Evolutionary conservation across 495 filamentous ascomycete species (phyloP), one percentile per base, ranked within the genome.

Genomic region (Lasiosphaeria miniovina): DNA sequence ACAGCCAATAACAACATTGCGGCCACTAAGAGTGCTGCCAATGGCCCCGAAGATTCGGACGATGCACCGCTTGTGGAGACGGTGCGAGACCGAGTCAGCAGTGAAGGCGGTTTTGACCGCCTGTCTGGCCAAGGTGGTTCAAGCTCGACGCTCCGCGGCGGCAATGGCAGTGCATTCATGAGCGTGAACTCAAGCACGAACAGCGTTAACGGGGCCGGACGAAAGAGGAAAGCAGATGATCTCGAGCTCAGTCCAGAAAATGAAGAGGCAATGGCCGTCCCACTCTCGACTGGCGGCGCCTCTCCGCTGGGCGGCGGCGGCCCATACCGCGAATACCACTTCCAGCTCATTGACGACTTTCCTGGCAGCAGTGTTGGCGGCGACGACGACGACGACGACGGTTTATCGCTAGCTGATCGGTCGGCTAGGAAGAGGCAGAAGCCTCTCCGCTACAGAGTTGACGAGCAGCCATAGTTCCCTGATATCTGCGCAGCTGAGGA

Each of bases 381-480:
- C 0, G 62, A 50, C 0, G 46, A 38, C 0, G 61, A 58, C 0
- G 57, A 55, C 2, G 68, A 63, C 1, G 66, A 65, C 32, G 58
- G 56, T 6, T 58, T 64, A 2, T 54, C 53, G 10, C 54, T 56
- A 33, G 50, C 53, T 34, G 64, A 64, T 46, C 34, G 48, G 36
- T 59, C 48, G 35, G 41, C 52, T 7, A 53, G 69, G 36, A 68
- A 65, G 55, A 57, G 67, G 3, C 63, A 66, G 50, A 71, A 63
- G 49, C 69, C 69, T 11, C 45, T 55, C 15, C 53, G 69, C 36
- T 71, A 68, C 53, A 55, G 69, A 52, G 46, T 59, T 35, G 63
- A 65, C 43, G 41, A 56, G 36, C 7, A 15, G 36, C 31, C 35
- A 40, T 55, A 31, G 34, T 24, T 24, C 24, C 24, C 24, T 24